Percentiles rank a stretch among this genome's conserved stretches.
These are phyloP conservation scores for Xanthoconium stramineum DNA, from an alignment of 768 basidiomycete species.

Conservation along the genomic window DNA sequence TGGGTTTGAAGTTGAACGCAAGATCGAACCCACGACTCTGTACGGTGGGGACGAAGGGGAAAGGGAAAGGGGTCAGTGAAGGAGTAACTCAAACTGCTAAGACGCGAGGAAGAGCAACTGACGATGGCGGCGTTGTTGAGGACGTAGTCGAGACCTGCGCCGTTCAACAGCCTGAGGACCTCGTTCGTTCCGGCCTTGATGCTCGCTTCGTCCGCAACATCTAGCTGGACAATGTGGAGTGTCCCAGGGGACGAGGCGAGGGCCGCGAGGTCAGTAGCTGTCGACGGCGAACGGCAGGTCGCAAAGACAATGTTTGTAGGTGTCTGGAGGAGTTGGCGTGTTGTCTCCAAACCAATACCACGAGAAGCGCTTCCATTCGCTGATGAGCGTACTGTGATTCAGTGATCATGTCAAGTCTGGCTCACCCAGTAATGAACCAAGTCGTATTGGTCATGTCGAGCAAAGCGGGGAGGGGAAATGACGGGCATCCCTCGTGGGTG, in stretches of 20 bases:
- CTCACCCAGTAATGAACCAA: constrained; percentile 10
- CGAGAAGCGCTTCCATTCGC: not conserved
- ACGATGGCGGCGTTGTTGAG: constrained; percentile 39
- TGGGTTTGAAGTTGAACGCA: constrained; percentile 23
- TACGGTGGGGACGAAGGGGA: not conserved
- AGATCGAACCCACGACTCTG: constrained; percentile 25
- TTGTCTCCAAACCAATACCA: constrained; percentile 13
- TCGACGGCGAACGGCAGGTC: constrained; percentile 20
- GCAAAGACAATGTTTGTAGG: constrained; percentile 22
- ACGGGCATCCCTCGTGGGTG: no score
- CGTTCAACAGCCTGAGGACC: no score
- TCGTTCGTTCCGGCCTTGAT: constrained; percentile 22
- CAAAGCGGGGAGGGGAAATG: not conserved
- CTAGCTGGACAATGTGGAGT: constrained; percentile 34
- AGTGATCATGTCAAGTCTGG: not conserved
- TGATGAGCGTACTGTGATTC: not conserved
- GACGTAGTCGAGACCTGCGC: no score
- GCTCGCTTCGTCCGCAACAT: constrained; percentile 25
- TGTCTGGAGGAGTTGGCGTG: constrained; percentile 9
- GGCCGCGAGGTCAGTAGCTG: constrained; percentile 15
- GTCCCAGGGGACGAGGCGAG: constrained; percentile 13
- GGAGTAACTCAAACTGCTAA: not conserved
- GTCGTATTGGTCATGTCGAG: not conserved
- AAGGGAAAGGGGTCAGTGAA: no score
- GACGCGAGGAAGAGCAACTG: constrained; percentile 8